Conservation (phyloP, 345 rosid genomes). For the Citrus glauca region DNA sequence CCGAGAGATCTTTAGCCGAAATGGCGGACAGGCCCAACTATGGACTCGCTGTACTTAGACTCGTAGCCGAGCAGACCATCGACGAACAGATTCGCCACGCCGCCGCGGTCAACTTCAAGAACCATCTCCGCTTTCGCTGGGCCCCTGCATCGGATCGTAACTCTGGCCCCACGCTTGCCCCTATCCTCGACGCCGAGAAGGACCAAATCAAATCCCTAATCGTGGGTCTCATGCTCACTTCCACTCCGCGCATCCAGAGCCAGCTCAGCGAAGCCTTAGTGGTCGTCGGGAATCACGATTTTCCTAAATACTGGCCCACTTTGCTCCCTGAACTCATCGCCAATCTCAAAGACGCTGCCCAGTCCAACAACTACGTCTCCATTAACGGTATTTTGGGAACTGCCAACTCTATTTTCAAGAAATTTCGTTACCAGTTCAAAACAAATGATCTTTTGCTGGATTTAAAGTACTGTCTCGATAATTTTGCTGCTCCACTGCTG, state of each 20-base stretch:
- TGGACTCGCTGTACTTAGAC: conserved; percentile 75
- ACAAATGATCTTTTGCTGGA: conserved; percentile 76
- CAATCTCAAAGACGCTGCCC: conserved; percentile 46
- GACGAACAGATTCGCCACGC: conserved; percentile 93
- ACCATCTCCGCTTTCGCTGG: conserved; percentile 90
- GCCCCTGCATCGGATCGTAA: conserved; percentile 39
- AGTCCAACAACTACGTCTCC: conserved; percentile 51
- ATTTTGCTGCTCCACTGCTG: conserved; percentile 65
- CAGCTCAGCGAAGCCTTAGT: conserved; percentile 94
- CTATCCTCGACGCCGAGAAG: conserved; percentile 68
- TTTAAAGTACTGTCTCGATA: conserved; percentile 77
- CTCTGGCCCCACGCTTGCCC: conserved; percentile 23
- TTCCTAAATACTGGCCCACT: conserved; percentile 77
- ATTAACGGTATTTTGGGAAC: conserved; percentile 91
- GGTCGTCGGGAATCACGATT: conserved; percentile 85
- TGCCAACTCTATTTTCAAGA: conserved; percentile 83
- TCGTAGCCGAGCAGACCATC: conserved; percentile 66
- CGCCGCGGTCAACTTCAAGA: conserved; percentile 93
- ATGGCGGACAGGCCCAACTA: conserved; percentile 68
- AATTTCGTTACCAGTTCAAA: conserved; percentile 77
- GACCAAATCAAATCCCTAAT: conserved; percentile 76
- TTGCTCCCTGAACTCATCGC: conserved; percentile 81
- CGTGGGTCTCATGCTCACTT: conserved; percentile 78
- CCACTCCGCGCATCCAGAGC: conserved; percentile 79
- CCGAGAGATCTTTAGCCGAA: conserved; percentile 57